phyloP scores from a whole-genome alignment of 331 rosid genomes.

The Spiraea crenata region DNA sequence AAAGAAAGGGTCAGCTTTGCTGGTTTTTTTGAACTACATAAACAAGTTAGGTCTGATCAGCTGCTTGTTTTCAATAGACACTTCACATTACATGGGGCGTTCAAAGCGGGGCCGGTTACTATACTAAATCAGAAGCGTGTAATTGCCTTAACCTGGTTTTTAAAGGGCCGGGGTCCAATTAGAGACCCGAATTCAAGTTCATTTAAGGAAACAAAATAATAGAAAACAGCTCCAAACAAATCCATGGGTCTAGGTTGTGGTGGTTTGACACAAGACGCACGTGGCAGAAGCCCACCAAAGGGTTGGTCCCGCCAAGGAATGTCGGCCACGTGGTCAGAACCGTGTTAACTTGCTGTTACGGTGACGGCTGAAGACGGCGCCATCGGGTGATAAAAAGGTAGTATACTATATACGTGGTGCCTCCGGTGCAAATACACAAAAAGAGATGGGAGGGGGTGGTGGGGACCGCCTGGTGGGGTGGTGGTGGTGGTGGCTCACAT shows the following conservation, averaged over 20 bases:
- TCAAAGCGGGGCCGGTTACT: not conserved
- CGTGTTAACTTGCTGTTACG: not conserved
- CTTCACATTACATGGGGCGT: constrained; percentile 38
- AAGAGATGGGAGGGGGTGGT: not conserved
- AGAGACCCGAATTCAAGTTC: constrained; percentile 18
- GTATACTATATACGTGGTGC: not conserved
- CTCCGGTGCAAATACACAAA: constrained; percentile 1
- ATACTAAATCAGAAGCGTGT: constrained; percentile 2
- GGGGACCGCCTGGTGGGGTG: constrained; percentile 11
- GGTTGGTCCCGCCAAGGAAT: not conserved
- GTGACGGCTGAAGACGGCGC: constrained; percentile 29
- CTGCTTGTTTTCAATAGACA: constrained; percentile 31
- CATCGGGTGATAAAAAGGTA: not conserved
- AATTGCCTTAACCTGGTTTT: constrained; percentile 9
- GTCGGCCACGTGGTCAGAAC: constrained; percentile 25
- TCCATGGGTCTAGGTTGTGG: constrained; percentile 10
- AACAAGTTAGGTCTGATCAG: constrained; percentile 5
- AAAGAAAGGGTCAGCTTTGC: constrained; percentile 1
- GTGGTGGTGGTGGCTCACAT: constrained; percentile 2
- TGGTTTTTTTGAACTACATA: constrained; percentile 21
- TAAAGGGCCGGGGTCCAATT: constrained; percentile 12
- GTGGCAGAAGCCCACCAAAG: constrained; percentile 22
- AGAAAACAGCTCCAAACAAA: constrained; percentile 4
- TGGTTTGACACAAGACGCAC: not conserved
- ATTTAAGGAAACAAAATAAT: constrained; percentile 21